Evolutionary conservation across 208 protist genomes (phyloP).

Genomic region (Naegleria fowleri): DNA sequence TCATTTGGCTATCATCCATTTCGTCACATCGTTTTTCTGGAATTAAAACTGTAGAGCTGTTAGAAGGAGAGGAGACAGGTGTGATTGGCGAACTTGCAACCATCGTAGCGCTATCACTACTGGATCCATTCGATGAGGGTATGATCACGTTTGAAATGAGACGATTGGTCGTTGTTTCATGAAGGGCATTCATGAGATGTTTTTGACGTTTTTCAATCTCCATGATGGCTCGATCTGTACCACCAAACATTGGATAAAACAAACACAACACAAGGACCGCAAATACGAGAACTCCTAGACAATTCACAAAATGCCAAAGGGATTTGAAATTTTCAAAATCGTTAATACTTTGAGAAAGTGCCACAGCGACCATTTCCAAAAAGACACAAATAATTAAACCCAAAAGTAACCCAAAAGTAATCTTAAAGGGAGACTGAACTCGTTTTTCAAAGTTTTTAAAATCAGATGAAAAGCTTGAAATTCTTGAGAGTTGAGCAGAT

Average conservation of each 20-base stretch:
- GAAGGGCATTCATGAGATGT: no score
- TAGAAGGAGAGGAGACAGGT: no score
- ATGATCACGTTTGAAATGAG: no score
- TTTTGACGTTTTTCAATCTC: not conserved
- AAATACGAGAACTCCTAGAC: not conserved
- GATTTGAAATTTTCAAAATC: not conserved
- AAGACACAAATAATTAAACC: not conserved
- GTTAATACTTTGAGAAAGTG: not conserved
- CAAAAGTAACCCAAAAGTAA: not conserved
- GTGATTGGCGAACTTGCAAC: no score
- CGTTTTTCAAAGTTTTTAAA: not conserved
- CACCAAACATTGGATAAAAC: not conserved
- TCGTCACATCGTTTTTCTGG: no score
- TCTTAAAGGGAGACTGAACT: not conserved
- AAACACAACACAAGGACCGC: not conserved
- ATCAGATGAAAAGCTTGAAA: not conserved
- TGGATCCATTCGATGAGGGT: no score
- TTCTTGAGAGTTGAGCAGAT: not conserved
- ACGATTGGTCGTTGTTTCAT: no score
- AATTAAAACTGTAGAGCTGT: no score
- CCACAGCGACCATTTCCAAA: not conserved
- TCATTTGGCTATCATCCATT: no score
- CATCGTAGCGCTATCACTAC: no score
- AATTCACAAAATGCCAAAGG: not conserved
- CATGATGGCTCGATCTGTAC: not conserved